Evolutionary conservation across 1,284 basidiomycete species (phyloP).

Genomic region (Melampsora americana): DNA sequence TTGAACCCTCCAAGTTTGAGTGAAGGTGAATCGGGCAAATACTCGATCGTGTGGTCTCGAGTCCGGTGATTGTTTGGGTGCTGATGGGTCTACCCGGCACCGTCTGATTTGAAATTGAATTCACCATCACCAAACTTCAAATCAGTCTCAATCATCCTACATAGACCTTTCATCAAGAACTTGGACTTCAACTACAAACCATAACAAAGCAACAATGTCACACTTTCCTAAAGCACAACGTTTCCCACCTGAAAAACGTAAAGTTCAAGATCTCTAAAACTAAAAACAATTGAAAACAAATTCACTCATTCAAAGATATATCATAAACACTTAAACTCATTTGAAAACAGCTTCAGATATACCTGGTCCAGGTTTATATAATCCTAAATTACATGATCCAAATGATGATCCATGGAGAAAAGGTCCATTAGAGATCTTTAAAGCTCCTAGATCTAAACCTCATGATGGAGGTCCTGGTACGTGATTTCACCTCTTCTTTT

Average conservation of each 20-base stretch:
- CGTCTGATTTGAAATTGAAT: no score
- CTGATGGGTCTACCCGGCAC: no score
- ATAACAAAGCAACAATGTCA: slow-evolving; percentile 18
- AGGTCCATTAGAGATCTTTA: slow-evolving; percentile 42
- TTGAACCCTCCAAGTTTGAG: no score
- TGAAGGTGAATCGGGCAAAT: no score
- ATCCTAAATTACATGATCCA: slow-evolving; percentile 31
- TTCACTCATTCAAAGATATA: not conserved
- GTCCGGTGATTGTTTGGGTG: no score
- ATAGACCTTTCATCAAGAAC: no score
- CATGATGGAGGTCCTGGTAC: slow-evolving; percentile 27
- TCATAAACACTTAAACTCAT: not conserved
- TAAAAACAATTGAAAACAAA: no score
- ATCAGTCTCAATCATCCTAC: no score
- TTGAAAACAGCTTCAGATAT: slow-evolving; percentile 26
- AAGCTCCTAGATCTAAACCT: slow-evolving; percentile 31
- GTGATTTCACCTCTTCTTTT: not conserved
- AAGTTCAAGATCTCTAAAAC: not conserved
- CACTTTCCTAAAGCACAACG: slow-evolving; percentile 28
- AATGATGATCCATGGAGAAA: slow-evolving; percentile 41
- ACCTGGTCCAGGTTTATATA: slow-evolving; percentile 33
- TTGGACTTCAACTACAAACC: no score
- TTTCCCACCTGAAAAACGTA: slow-evolving; percentile 36
- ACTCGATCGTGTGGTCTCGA: no score
- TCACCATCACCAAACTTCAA: no score